Evolutionary conservation across 257 asterid genomes (phyloP), one percentile per base, ranked within the genome.

Genomic region (Ocimum tenuiflorum): DNA sequence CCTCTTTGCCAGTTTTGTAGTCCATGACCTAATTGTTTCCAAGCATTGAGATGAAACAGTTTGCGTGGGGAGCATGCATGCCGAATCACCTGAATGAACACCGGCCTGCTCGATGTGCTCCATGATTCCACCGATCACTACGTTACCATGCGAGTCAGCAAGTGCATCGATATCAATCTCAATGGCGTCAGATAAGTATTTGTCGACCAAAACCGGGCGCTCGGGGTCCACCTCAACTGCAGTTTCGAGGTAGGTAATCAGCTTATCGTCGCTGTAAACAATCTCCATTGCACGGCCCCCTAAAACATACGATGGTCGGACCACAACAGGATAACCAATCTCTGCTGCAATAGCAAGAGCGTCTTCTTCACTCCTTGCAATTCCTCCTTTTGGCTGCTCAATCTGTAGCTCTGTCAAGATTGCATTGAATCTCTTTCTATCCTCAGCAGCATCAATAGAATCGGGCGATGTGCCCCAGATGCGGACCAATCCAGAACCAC

Each of bases 221-320:
- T 80, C 96, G 0, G 99, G 99, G 46, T 94, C 99, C 41, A 94
- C 99, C 83, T 88, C 75, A 5, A 94, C 99, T 7, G 99, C 99
- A 59, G 83, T 94, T 67, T 88, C 88, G 7, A 94, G 89, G 71
- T 94, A 88, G 13, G 83, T 79, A 13, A 80, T 84, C 8, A 94
- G 90, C 67, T 90, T 94, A n/a, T 86, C 96, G 14, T 90, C 95
- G 38, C 87, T 94, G 67, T 94, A 90, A 62, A 94, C 99, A 51
- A 94, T 94, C 82, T 90, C 99, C 99, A 94, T 94, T 4, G 91
- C 96, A 38, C 96, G 89, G n/a, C 99, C 99, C 17, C 99, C 99
- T 65, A 94, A 72, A 38, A 94, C 99, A 56, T 90, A 94, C 3
- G 99, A 94, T 17, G 99, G 99, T 22, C 97, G 86, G 68, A 94